A percentile compares a stretch with the other conserved stretches of the same genome.
These are phyloP conservation scores for Entomortierella beljakovae DNA, from an alignment of 192 early-diverging fungal genomes.

Conservation along the genomic window DNA sequence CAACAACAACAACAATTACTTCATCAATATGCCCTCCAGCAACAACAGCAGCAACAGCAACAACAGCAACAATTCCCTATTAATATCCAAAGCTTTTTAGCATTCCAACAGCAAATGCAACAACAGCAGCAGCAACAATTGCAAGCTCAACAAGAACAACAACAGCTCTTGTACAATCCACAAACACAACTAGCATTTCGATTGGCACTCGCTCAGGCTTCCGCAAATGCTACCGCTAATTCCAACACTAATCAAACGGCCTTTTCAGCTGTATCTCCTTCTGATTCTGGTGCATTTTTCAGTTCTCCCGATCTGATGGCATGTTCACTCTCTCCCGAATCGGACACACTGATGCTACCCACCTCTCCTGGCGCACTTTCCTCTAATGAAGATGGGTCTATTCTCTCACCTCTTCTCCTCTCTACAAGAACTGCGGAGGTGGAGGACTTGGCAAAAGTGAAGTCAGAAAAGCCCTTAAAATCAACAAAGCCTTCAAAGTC, in stretches of 20 bases:
- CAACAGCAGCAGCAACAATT: conserved; percentile 45
- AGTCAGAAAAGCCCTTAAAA: conserved; percentile 39
- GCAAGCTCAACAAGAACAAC: conserved; percentile 40
- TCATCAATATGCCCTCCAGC: conserved; percentile 1
- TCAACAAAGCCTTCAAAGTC: conserved; percentile 34
- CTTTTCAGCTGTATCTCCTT: conserved; percentile 24
- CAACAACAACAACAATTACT: conserved; percentile 11
- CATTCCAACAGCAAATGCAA: conserved; percentile 37
- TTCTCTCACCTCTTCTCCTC: conserved; percentile 35
- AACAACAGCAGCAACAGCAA: conserved; percentile 27
- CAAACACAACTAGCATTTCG: conserved; percentile 44
- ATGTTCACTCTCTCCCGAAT: conserved; percentile 38
- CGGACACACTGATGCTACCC: conserved; percentile 41
- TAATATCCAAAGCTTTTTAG: conserved; percentile 42
- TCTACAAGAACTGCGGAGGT: conserved; percentile 11
- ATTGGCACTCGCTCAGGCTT: conserved; percentile 29
- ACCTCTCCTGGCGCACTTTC: conserved; percentile 44
- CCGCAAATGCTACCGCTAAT: conserved; percentile 2
- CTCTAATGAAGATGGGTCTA: conserved; percentile 24
- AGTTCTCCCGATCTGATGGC: conserved; percentile 47
- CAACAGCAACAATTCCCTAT: conserved; percentile 26
- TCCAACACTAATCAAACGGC: conserved; percentile 10
- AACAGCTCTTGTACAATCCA: conserved; percentile 41
- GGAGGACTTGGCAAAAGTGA: conserved; percentile 13
- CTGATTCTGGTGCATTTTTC: conserved; percentile 48